Base-by-base conservation (phyloP, 164 flowering plant species). In the Annona cherimola region DNA sequence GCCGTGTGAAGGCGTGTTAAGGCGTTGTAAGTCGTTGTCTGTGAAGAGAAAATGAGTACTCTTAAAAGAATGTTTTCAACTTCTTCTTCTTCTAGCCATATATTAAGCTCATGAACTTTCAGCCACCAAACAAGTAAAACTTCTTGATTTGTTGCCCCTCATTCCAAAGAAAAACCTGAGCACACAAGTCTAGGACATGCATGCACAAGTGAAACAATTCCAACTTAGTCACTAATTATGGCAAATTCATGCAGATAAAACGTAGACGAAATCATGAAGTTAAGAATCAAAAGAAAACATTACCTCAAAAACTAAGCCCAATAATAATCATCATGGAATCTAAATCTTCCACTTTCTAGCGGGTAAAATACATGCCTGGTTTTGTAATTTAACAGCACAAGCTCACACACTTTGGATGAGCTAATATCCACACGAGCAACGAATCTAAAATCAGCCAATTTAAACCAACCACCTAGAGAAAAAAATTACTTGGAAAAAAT, bases 291-390 rank as follows among this genome's bases (percentile, higher is more conserved):
- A 63, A 16, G 39, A 26, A 62, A 63, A 42, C 4, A 64, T 70
- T 71, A 94, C 98, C 97, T 89, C 66, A 71, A 91, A 91, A 11
- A 95, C 73, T 45, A 91, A 70, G 97, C 93, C 99, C 99, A 95
- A 69, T 95, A 95, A 77, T 95, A 95, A 83, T 95, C 99, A 75
- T 85, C 85, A 63, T 81, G 97, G 68, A 98, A 92, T 45, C 96
- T 83, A 72, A 89, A 92, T 70, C 84, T 91, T 74, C 75, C 83
- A 68, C 81, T 81, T 46, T 88, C 88, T 44, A 67, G 75, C 4
- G 92, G 86, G 66, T 88, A 82, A 78, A 91, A 83, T 14, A 85
- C 87, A 76, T 84, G 75, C 84, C 90, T 87, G 61, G 94, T 89
- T 70, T 87, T 90, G 76, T 84, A 89, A 79, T 90, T 91, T 41